Conservation (phyloP, 257 asterid genomes). For the Euphrasia confusa region DNA sequence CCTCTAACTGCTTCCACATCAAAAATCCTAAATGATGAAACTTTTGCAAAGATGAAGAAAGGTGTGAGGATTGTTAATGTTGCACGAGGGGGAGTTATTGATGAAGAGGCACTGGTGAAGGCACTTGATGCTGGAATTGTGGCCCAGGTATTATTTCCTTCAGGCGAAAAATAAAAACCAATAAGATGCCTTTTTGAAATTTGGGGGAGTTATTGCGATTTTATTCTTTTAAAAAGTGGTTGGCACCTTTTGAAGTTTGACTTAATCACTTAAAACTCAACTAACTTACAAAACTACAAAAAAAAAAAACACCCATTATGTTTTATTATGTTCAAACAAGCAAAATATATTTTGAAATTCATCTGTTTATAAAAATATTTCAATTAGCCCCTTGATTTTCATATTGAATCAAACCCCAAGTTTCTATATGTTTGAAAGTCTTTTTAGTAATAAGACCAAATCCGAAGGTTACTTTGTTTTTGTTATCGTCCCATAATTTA, state of each 20-base stretch:
- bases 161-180: not conserved
- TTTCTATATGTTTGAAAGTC: too few species aligned
- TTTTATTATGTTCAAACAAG: too few species aligned
- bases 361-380: too few species aligned
- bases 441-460: too few species aligned
- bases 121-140: slow-evolving; percentile 91
- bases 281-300: too few species aligned
- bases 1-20: slow-evolving; percentile 80
- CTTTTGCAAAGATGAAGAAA: slow-evolving; percentile 88
- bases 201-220: not conserved
- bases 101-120: slow-evolving; percentile 83
- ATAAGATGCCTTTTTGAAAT: not conserved
- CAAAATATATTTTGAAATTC: too few species aligned
- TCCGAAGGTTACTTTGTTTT: too few species aligned
- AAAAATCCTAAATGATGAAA: slow-evolving; percentile 71
- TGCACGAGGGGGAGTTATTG: slow-evolving; percentile 98
- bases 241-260: not conserved
- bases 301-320: too few species aligned
- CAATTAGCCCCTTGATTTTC: too few species aligned
- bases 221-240: not conserved
- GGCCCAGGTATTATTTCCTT: slow-evolving; percentile 61
- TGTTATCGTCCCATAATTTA: too few species aligned
- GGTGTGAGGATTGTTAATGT: slow-evolving; percentile 87
- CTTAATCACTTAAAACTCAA: too few species aligned
- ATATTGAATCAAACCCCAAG: too few species aligned